Base-by-base conservation (phyloP, 2,329 filamentous ascomycete species). In the Cercospora citrullina region DNA sequence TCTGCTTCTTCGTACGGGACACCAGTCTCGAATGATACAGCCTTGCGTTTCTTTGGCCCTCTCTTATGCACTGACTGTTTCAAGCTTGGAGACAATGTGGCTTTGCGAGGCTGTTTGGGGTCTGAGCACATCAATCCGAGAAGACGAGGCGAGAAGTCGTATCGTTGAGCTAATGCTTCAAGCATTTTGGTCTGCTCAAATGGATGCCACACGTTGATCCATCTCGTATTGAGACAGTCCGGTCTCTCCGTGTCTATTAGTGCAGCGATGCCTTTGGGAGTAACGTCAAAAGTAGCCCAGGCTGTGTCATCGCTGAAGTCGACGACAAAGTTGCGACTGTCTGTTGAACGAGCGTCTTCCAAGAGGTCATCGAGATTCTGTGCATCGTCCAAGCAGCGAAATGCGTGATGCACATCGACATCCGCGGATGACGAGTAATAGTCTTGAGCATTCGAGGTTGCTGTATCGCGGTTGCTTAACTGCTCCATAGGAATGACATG, bases 181-280 rank as follows among this genome's bases (percentile, higher is more conserved):
- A 93, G 82, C 9, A 85, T 75, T 3, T 85, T 81, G 39, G 80
- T 81, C 72, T 92, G 89, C 18, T 79, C 77, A 72, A 87, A 86
- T 0, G 90, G 90, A 58, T 86, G 84, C 89, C 90, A 93, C 28
- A 93, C 84, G 70, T 93, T 91, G 72, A 93, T 91, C 91, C 91
- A 93, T 77, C 90, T 84, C 4, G 90, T 88, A 68, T 82, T 84
- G 57, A 84, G 79, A 60, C 80, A 82, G 48, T 78, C 79, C 2
- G 85, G 82, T 66, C 83, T 81, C 73, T 85, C 76, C 23, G 72
- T 58, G 63, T 78, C 58, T 70, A 80, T 75, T 1, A 87, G 76
- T 18, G 69, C 68, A 14, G 76, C 66, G 31, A 89, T 76, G 3
- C 84, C 80, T 1, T 78, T 70, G 1, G 77, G 73, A 3, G 78